Percentiles rank a stretch among this genome's conserved stretches.
Conservation (phyloP, 257 asterid genomes). For the Solanum medicagineum region DNA sequence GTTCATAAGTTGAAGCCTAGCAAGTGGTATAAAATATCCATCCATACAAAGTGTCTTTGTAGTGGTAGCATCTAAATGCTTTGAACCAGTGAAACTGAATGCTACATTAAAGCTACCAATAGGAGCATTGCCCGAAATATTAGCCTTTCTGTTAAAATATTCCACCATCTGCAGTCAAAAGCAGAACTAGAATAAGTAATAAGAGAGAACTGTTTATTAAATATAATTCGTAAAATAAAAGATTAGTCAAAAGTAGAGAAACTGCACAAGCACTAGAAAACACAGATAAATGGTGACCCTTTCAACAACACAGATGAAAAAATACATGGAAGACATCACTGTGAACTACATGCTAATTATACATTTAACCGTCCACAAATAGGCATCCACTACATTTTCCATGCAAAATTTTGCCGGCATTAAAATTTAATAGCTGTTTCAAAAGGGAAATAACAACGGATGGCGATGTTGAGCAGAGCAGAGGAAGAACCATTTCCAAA, state of each 20-base stretch:
- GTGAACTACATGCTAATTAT: neutral
- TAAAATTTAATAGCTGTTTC: neutral
- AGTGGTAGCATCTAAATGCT: conserved; percentile 53
- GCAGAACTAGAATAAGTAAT: neutral
- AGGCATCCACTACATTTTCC: neutral
- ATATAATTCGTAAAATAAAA: neutral
- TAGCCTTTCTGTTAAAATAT: conserved; percentile 66
- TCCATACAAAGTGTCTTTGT: conserved; percentile 75
- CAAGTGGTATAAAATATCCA: conserved; percentile 69
- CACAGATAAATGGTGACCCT: neutral
- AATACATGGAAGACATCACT: neutral
- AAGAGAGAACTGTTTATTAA: neutral
- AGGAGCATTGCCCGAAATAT: conserved; percentile 47
- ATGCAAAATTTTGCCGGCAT: neutral
- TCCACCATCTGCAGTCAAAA: conserved; percentile 67
- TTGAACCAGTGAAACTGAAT: conserved; percentile 63
- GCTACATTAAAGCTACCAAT: conserved; percentile 76
- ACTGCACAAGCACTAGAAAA: neutral
- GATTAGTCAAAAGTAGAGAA: neutral
- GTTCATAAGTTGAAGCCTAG: conserved; percentile 44
- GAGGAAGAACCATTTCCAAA: neutral
- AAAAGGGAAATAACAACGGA: neutral
- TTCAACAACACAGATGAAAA: neutral
- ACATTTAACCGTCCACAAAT: neutral
- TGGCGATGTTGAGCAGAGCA: neutral